Conservation (phyloP, 1,284 basidiomycete genomes). For the Leucoagaricus sp. region DNA sequence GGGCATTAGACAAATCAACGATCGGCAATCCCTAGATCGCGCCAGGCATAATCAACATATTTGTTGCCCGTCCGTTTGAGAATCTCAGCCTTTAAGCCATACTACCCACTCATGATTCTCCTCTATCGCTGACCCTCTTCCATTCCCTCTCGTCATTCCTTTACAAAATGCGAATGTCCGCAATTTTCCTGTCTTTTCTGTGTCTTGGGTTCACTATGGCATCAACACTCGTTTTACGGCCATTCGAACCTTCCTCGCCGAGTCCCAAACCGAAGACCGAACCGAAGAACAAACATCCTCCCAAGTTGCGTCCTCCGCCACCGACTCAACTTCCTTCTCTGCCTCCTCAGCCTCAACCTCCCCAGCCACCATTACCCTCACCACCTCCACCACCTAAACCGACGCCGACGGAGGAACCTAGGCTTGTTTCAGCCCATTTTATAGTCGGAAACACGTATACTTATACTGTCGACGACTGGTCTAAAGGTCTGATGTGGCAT, state of each 20-base stretch:
- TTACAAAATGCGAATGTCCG: neutral
- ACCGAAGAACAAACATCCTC: neutral
- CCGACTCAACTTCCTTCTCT: too few relatives aligned
- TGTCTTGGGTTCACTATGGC: neutral
- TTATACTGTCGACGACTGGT: conserved; percentile 38
- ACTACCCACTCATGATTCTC: neutral
- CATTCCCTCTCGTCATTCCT: neutral
- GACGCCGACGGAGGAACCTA: neutral
- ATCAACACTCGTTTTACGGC: neutral
- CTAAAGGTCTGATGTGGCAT: conserved; percentile 26
- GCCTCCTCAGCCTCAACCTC: too few relatives aligned
- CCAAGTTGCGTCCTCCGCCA: too few relatives aligned
- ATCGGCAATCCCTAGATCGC: too few relatives aligned
- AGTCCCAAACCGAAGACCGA: neutral
- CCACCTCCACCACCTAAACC: neutral
- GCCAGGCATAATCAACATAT: too few relatives aligned
- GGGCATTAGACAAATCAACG: too few relatives aligned
- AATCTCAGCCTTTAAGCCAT: neutral
- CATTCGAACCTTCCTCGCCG: neutral
- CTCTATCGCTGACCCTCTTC: neutral
- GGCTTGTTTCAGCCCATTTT: conserved; percentile 30
- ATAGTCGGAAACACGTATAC: conserved; percentile 45
- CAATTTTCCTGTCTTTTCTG: neutral
- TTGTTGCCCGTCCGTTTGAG: neutral
- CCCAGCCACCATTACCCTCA: neutral